Conservation (phyloP, 305 asterid species). For the Fraxinus floribunda region DNA sequence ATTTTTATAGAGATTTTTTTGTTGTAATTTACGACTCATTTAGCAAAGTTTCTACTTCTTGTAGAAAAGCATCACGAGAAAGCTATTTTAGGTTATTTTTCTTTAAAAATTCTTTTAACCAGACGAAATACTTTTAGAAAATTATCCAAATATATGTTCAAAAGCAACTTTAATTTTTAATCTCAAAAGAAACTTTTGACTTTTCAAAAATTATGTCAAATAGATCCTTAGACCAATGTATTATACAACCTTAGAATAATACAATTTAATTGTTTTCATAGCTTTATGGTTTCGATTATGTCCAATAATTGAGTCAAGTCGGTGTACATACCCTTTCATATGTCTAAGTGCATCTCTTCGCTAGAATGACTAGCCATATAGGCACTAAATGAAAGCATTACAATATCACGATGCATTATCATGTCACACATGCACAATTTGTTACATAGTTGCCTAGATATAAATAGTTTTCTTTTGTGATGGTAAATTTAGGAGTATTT, state of each 20-base stretch:
- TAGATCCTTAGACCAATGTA: neutral
- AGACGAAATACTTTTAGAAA: no score
- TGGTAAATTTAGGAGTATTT: no score
- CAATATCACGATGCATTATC: neutral
- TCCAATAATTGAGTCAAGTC: no score
- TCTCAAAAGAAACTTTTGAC: no score
- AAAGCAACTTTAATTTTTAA: no score
- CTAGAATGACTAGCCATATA: neutral
- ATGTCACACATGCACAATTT: neutral
- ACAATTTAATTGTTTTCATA: neutral
- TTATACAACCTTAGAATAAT: neutral
- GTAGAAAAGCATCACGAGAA: no score
- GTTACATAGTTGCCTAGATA: neutral
- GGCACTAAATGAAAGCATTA: neutral
- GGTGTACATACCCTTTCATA: neutral
- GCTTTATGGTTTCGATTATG: no score
- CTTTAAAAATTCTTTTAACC: neutral
- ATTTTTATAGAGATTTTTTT: neutral
- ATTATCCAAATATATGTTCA: no score
- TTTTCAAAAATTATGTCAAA: neutral
- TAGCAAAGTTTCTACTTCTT: neutral
- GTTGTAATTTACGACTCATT: neutral
- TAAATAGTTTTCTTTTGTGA: neutral
- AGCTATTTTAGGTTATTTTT: no score
- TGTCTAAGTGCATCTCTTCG: neutral